A percentile compares a stretch with the other conserved stretches of the same genome.
phyloP scores from a whole-genome alignment of 106 monocot species.

The Vanilla planifolia region DNA sequence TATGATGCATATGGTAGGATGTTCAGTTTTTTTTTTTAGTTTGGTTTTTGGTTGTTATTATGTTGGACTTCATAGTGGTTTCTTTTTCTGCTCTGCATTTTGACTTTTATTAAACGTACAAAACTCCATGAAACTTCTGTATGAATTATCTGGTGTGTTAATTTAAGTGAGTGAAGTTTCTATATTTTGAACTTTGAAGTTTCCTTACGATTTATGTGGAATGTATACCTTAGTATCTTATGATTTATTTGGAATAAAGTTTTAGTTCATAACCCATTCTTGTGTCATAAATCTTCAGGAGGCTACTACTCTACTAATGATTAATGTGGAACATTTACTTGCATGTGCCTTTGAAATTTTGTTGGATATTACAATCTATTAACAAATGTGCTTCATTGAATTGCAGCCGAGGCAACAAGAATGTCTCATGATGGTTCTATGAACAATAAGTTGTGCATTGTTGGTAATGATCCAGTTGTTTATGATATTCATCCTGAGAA shows the following conservation, averaged over 20 bases:
- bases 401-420: constrained; percentile 19
- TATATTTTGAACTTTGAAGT: background rate
- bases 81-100: no score
- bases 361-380: background rate
- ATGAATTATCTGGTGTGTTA: no score
- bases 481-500: constrained; percentile 21
- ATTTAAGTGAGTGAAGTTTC: no score
- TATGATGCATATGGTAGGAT: background rate
- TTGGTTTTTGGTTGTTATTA: background rate
- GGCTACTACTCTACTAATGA: no score
- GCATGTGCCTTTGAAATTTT: background rate
- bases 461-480: constrained; percentile 11
- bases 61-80: no score
- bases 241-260: no score
- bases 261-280: no score
- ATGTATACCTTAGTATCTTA: background rate
- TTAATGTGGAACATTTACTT: no score
- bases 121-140: no score
- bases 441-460: constrained; percentile 18
- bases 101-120: no score
- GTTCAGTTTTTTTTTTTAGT: background rate
- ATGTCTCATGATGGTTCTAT: constrained; percentile 16
- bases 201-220: background rate
- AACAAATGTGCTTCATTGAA: constrained; percentile 5
- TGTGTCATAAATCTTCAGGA: no score